Evolutionary conservation across 1,284 basidiomycete genomes (phyloP).

Genomic region (Neonothopanus nambi): DNA sequence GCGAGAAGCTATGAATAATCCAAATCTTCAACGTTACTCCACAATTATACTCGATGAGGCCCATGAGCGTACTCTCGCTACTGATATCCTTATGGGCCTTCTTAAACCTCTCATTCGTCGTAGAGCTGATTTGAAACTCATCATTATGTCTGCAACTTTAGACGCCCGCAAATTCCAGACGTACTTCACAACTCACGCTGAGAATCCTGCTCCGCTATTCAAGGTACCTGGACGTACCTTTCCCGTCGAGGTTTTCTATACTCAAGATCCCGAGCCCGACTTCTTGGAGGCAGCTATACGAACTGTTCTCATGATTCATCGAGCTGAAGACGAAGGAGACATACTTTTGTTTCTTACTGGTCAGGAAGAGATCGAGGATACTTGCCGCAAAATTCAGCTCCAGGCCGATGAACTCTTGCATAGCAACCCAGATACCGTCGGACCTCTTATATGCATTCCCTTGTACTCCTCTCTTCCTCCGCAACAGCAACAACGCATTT

Average conservation of each 20-base stretch:
- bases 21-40: conserved; percentile 89
- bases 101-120: conserved; percentile 95
- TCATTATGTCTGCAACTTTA: conserved; percentile 96
- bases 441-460: conserved; percentile 93
- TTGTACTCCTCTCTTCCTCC: conserved; percentile 98
- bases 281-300: conserved; percentile 98
- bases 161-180: conserved; percentile 99
- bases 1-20: conserved; percentile 94
- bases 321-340: conserved; percentile 96
- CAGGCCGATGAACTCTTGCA: conserved; percentile 92
- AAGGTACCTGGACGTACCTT: no score
- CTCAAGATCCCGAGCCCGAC: conserved; percentile 98
- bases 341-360: conserved; percentile 96
- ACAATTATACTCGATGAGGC: conserved; percentile 99
- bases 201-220: conserved; percentile 97
- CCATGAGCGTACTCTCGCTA: conserved; percentile 96
- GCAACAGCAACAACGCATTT: conserved; percentile 96
- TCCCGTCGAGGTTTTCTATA: conserved; percentile 96
- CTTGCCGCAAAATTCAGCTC: conserved; percentile 94
- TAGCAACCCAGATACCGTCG: conserved; percentile 95
- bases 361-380: conserved; percentile 99
- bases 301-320: conserved; percentile 98
- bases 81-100: conserved; percentile 96
- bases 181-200: conserved; percentile 98
- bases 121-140: conserved; percentile 93